Evolutionary conservation across 139 green algal species (phyloP).

Genomic region (Volvox reticuliferus): DNA sequence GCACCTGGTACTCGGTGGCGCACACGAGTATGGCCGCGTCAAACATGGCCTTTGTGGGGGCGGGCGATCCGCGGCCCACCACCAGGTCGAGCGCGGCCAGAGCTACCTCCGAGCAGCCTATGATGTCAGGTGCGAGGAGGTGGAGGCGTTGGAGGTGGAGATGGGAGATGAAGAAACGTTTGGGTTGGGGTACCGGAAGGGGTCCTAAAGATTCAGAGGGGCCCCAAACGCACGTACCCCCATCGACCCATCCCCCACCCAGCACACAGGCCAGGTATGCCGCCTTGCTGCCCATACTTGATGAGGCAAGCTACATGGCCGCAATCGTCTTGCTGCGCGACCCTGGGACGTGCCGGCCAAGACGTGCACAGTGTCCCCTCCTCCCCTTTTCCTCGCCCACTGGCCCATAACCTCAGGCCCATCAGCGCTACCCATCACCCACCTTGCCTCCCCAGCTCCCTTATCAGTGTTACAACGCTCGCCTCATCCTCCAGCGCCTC

Average conservation of each 20-base stretch:
- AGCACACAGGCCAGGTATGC: not conserved
- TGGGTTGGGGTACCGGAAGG: not conserved
- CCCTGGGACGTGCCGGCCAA: no score
- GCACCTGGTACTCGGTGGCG: constrained; percentile 7
- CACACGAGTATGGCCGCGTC: constrained; percentile 29
- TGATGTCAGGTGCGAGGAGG: not conserved
- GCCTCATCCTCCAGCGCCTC: constrained; percentile 38
- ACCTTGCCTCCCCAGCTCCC: constrained; percentile 43
- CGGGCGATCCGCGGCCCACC: not conserved
- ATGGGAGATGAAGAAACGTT: not conserved
- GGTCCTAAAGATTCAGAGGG: not conserved
- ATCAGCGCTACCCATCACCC: not conserved
- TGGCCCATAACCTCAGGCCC: not conserved
- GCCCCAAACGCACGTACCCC: not conserved
- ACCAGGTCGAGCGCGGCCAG: constrained; percentile 38
- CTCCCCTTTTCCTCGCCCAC: not conserved
- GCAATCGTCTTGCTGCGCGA: not conserved
- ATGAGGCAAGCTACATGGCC: not conserved
- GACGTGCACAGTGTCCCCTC: not conserved
- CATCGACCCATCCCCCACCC: no score
- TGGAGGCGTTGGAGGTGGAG: not conserved
- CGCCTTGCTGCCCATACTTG: no score
- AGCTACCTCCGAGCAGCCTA: constrained; percentile 35
- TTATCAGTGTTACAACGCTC: not conserved
- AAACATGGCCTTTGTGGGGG: constrained; percentile 26